Evolutionary conservation across 495 filamentous ascomycete species (phyloP), one percentile per base, ranked within the genome.

Genomic region (Annulohypoxylon bovei): DNA sequence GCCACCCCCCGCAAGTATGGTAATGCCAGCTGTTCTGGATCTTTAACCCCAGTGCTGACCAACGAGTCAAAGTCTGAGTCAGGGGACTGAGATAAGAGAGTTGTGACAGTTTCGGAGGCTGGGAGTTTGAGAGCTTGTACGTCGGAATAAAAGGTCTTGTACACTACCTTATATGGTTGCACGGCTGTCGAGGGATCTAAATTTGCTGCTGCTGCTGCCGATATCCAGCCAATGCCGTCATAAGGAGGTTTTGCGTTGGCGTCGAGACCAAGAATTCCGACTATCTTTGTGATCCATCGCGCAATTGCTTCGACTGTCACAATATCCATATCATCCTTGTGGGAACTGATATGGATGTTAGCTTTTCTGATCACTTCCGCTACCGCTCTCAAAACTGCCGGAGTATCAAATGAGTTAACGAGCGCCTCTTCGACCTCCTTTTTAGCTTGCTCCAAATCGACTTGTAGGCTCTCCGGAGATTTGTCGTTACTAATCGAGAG

Each of bases 381-480:
- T 57, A 99, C 89, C 11, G 87, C 76, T 25, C 84, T 82, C 91
- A 99, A 93, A 2, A 88, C 92, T 25, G 80, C 79, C 9, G 90
- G 86, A 0, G 95, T 99, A 73, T 98, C 88, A 81, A 99, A 98
- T 0, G 93, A 97, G 79, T 98, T 93, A 77, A 85, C 87, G 12
- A 99, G 84, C 0, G 90, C 90, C 11, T 83, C 79, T 61, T 93
- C 77, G 6, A 94, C 81, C 1, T 89, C 85, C 9, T 78, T 76
- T 78, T 95, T 88, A 5, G 91, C 85, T 33, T 87, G 80, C 40
- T 89, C 85, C 6, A 97, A 81, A 32, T 81, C 79, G 0, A 68
- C 77, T 20, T 77, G 37, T 12, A 86, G 70, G 1, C 70, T 75
- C 42, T 70, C 63, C 6, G 44, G 16, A 12, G 69, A 61, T 52